Base-by-base conservation (phyloP, 495 filamentous ascomycete species). In the Aeminium ludgeri region DNA sequence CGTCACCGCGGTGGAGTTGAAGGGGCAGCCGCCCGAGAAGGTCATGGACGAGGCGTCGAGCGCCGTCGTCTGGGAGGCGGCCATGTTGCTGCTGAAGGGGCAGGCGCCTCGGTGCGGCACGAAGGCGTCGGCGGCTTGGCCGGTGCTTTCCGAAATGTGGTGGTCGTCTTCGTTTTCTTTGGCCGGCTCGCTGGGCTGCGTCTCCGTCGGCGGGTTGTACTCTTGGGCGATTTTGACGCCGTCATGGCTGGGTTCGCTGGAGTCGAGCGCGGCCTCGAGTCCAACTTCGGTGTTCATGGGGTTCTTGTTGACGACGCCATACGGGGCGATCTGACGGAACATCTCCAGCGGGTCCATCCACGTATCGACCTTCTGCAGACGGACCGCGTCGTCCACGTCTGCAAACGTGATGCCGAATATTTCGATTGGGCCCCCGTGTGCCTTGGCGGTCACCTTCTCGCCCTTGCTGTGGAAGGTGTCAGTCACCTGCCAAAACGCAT, bases 331-430 rank as follows among this genome's bases (percentile, higher is more conserved):
- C 60, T 76, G 74, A 15, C 72, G 60, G 49, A 80, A 78, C 74
- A 78, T 78, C 29, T 71, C 63, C 50, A 74, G 55, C 0, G 75
- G 72, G 44, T 78, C 75, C 43, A 70, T 78, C 61, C 68, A 80
- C 6, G 73, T 73, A 41, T 78, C 67, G 12, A 78, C 55, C 25
- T 55, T 64, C 49, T 69, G 59, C 6, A 78, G 46, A 44, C 69
- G 62, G 43, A 78, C 47, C 45, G 65, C 64, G 30, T 75, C 67
- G 49, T 78, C 68, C 20, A 80, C 69, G 30, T 65, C 55, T 8
- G 74, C 74, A 13, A 76, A 61, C 0, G 67, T 72, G 16, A 77
- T 58, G 3, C 74, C 72, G 51, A 64, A 53, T 44, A 71, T 66
- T 34, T 71, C 63, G 41, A 72, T 70, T 3, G 48, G 41, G 1